phyloP scores from a whole-genome alignment of 139 green algal genomes.

The Trebouxia sp. region DNA sequence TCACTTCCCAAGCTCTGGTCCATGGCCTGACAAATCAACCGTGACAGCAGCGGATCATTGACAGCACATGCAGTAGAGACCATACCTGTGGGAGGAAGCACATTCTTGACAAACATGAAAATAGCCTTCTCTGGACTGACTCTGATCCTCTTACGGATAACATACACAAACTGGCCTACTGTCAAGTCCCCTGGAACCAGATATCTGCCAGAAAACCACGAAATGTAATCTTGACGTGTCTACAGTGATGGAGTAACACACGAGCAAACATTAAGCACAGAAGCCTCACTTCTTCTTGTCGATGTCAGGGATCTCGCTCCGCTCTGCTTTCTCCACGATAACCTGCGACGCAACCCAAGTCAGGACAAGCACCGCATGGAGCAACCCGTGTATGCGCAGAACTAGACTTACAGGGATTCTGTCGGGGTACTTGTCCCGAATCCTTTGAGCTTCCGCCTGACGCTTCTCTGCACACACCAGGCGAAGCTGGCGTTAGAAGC shows the following conservation, averaged over 20 bases:
- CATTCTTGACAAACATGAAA: conserved; percentile 99
- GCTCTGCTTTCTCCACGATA: conserved; percentile 97
- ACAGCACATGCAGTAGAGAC: background rate
- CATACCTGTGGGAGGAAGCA: conserved; percentile 91
- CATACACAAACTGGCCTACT: conserved; percentile 99
- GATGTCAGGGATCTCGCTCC: conserved; percentile 97
- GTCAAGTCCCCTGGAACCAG: conserved; percentile 96
- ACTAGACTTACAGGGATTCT: conserved; percentile 81
- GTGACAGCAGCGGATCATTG: too few species aligned
- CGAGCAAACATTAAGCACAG: background rate
- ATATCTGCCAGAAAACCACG: conserved; percentile 78
- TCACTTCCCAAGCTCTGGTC: too few species aligned
- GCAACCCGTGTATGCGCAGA: background rate
- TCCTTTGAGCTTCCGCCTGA: conserved; percentile 88
- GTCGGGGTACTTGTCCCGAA: conserved; percentile 97
- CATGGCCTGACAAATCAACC: too few species aligned
- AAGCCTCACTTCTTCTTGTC: conserved; percentile 99
- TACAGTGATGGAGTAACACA: background rate
- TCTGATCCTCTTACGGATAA: conserved; percentile 98
- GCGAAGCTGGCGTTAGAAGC: background rate
- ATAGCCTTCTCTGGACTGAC: conserved; percentile 96
- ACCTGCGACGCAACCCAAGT: conserved; percentile 66
- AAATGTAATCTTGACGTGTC: background rate
- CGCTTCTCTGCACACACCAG: conserved; percentile 85
- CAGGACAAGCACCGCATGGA: background rate